Conservation (phyloP, 192 early-diverging fungal genomes). For the Coemansia nantahalensis region DNA sequence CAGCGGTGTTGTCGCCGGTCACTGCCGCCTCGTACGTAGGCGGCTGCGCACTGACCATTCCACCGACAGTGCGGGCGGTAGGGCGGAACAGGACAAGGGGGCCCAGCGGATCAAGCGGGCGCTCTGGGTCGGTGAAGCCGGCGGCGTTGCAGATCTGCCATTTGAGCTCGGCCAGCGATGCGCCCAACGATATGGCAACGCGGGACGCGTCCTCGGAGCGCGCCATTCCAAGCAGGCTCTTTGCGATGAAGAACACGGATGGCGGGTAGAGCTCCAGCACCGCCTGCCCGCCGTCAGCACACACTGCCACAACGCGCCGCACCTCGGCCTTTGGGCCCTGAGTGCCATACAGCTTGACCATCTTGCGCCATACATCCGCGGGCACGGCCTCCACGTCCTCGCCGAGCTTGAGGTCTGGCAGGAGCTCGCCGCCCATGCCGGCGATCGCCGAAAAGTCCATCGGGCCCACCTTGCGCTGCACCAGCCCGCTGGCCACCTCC, state of each 20-base stretch:
- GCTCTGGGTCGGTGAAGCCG: background rate
- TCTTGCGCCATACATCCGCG: slow-evolving; percentile 49
- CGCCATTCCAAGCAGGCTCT: background rate
- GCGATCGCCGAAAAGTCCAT: slow-evolving; percentile 52
- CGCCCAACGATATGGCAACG: slow-evolving; percentile 20
- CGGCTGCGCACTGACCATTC: background rate
- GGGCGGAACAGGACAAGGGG: slow-evolving; percentile 8
- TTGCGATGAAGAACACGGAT: slow-evolving; percentile 10
- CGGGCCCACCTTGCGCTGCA: slow-evolving; percentile 27
- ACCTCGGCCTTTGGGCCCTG: background rate
- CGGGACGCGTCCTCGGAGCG: slow-evolving; percentile 7
- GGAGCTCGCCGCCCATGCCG: slow-evolving; percentile 29
- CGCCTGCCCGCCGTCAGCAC: background rate
- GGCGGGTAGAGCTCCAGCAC: slow-evolving; percentile 28
- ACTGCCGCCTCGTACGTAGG: slow-evolving; percentile 24
- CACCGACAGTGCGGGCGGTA: background rate
- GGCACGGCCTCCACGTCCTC: slow-evolving; percentile 44
- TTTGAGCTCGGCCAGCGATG: slow-evolving; percentile 28
- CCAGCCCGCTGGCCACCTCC: slow-evolving; percentile 33
- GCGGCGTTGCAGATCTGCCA: slow-evolving; percentile 11
- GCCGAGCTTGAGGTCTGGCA: slow-evolving; percentile 27
- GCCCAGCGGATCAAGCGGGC: background rate
- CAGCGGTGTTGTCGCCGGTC: slow-evolving; percentile 1
- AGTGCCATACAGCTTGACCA: slow-evolving; percentile 51
- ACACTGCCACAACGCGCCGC: slow-evolving; percentile 15